A percentile compares a stretch with the other conserved stretches of the same genome.
Conservation (phyloP, 495 filamentous ascomycete genomes). For the Neurospora tetraspora region DNA sequence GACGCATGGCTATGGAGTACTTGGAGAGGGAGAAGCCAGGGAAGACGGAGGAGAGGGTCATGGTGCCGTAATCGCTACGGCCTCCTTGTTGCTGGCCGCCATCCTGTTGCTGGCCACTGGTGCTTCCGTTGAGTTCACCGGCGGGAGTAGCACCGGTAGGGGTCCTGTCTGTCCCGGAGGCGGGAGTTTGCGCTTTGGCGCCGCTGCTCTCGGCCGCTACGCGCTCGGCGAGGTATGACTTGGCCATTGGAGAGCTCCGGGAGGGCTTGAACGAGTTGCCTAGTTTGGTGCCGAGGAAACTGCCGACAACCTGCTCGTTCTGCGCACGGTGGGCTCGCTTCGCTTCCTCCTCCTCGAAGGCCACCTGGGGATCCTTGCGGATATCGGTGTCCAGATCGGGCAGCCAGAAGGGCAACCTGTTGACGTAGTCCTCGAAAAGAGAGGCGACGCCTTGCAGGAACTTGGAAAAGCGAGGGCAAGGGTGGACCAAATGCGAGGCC, state of each 20-base stretch:
- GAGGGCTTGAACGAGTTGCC: slow-evolving; percentile 40
- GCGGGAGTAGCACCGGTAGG: slow-evolving; percentile 22
- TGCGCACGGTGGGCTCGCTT: slow-evolving; percentile 66
- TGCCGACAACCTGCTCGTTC: slow-evolving; percentile 82
- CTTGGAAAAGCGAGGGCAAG: slow-evolving; percentile 85
- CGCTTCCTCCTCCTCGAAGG: slow-evolving; percentile 87
- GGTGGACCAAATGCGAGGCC: slow-evolving; percentile 82
- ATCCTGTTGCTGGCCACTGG: not conserved
- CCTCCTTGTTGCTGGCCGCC: slow-evolving; percentile 1
- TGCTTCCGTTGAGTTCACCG: slow-evolving; percentile 1
- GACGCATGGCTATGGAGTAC: slow-evolving; percentile 43
- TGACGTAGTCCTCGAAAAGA: slow-evolving; percentile 92
- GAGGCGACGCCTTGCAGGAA: slow-evolving; percentile 89
- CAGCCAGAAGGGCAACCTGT: slow-evolving; percentile 93
- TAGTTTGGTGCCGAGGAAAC: slow-evolving; percentile 50
- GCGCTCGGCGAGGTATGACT: slow-evolving; percentile 41
- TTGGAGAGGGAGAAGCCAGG: slow-evolving; percentile 65
- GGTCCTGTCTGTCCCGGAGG: slow-evolving; percentile 6
- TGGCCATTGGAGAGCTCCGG: slow-evolving; percentile 52
- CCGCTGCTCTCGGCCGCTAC: slow-evolving; percentile 26
- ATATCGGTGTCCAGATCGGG: slow-evolving; percentile 85
- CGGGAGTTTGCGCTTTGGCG: slow-evolving; percentile 10
- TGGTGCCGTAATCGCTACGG: slow-evolving; percentile 30
- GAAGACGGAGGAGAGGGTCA: slow-evolving; percentile 47
- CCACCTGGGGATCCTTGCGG: slow-evolving; percentile 77